Evolutionary conservation across 441 rosid genomes (phyloP).

Genomic region (Pelargonium myrrhifolium): DNA sequence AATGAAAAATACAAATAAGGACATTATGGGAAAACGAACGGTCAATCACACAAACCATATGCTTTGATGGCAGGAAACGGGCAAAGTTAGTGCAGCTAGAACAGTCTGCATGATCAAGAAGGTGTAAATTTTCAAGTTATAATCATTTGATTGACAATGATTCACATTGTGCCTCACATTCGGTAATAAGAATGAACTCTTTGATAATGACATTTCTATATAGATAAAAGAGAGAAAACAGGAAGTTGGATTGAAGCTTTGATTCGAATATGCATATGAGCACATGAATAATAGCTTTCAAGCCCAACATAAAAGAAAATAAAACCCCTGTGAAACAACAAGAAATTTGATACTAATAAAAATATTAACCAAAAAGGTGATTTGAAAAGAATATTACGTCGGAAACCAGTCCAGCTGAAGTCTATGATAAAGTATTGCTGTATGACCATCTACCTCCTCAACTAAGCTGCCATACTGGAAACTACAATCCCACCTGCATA

Average conservation of each 20-base stretch:
- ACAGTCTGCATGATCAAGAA: background rate
- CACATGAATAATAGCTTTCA: too few species aligned
- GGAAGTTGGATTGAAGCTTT: background rate
- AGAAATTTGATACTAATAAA: background rate
- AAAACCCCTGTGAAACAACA: too few species aligned
- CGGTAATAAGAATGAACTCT: background rate
- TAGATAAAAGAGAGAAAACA: background rate
- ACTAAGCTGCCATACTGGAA: slow-evolving; percentile 90
- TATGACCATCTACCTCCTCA: slow-evolving; percentile 99
- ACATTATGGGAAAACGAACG: background rate
- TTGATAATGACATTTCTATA: background rate
- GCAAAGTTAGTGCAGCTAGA: background rate
- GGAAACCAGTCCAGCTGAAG: slow-evolving; percentile 98
- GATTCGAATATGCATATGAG: too few species aligned
- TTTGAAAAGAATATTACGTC: slow-evolving; percentile 40
- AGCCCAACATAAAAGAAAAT: too few species aligned
- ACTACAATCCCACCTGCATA: slow-evolving; percentile 97
- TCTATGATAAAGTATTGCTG: slow-evolving; percentile 93
- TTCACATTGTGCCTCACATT: background rate
- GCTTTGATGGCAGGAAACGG: background rate
- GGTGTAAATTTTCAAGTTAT: background rate
- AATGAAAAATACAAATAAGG: background rate
- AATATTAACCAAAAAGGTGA: slow-evolving; percentile 13
- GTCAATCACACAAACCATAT: background rate
- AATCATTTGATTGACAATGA: background rate